Conservation (phyloP, 441 rosid genomes). For the Populus hybrid region DNA sequence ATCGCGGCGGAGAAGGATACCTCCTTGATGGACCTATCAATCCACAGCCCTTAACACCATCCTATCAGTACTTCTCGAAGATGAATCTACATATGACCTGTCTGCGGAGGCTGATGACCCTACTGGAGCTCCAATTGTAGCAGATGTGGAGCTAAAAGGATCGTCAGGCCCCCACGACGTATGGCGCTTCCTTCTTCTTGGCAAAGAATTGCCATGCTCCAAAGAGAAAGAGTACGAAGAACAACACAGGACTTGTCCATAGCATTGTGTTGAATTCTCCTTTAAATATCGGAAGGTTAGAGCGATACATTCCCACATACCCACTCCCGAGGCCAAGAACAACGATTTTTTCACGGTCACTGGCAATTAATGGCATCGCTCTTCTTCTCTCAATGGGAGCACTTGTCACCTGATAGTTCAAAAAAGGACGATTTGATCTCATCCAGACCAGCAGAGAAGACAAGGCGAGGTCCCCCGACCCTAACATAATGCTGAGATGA, state of each 20-base stretch:
- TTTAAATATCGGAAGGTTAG: conserved; percentile 60
- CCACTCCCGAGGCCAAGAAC: conserved; percentile 79
- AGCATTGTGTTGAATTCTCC: conserved; percentile 72
- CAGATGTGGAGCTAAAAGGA: conserved; percentile 57
- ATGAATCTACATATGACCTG: conserved; percentile 51
- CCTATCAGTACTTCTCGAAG: conserved; percentile 53
- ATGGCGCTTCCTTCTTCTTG: conserved; percentile 88
- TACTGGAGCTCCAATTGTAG: conserved; percentile 40
- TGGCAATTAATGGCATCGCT: conserved; percentile 60
- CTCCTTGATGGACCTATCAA: conserved; percentile 51
- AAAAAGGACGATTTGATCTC: conserved; percentile 77
- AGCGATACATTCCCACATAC: conserved; percentile 71
- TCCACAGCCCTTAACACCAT: conserved; percentile 57
- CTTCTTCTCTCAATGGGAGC: conserved; percentile 26
- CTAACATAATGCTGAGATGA: conserved; percentile 81
- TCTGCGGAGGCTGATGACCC: conserved; percentile 44
- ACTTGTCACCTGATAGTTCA: conserved; percentile 43
- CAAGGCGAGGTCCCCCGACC: conserved; percentile 61
- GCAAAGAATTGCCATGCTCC: conserved; percentile 96
- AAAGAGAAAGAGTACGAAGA: conserved; percentile 75
- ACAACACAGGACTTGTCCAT: conserved; percentile 85
- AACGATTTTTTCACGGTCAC: conserved; percentile 78
- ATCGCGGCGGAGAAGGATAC: conserved; percentile 64
- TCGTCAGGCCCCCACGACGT: conserved; percentile 94
- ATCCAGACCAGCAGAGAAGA: conserved; percentile 72